Evolutionary conservation across 768 basidiomycete genomes (phyloP).

Genomic region (Phaffia australis): DNA sequence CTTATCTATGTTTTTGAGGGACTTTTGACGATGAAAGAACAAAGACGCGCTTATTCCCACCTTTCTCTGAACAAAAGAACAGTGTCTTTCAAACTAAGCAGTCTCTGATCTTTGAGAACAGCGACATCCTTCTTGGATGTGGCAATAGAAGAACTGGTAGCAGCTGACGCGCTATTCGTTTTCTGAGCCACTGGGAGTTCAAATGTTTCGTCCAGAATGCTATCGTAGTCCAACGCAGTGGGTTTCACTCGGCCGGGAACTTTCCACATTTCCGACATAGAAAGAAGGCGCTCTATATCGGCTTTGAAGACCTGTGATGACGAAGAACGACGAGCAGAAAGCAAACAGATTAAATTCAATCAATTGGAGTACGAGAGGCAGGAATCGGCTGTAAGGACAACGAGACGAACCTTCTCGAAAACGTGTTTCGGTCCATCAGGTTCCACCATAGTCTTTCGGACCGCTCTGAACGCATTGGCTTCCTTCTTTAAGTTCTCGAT

Average conservation of each 20-base stretch:
- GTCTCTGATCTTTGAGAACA: constrained; percentile 69
- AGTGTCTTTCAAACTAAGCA: constrained; percentile 66
- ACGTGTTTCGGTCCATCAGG: constrained; percentile 54
- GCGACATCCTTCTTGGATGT: constrained; percentile 14
- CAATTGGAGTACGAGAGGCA: not conserved
- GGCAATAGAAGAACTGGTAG: constrained; percentile 22
- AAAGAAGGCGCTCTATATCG: constrained; percentile 77
- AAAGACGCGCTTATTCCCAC: constrained; percentile 39
- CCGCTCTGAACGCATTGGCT: constrained; percentile 72
- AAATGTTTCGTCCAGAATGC: constrained; percentile 58
- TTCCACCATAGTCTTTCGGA: constrained; percentile 55
- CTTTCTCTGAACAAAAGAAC: constrained; percentile 73
- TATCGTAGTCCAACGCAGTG: constrained; percentile 67
- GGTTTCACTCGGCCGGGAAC: constrained; percentile 62
- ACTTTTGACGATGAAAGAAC: too few relatives aligned
- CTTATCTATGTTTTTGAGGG: too few relatives aligned
- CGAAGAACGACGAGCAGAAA: not conserved
- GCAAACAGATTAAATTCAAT: not conserved
- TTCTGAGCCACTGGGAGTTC: constrained; percentile 31
- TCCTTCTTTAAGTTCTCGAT: constrained; percentile 82
- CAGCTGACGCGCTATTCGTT: constrained; percentile 28
- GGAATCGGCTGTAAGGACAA: not conserved
- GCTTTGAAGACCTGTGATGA: constrained; percentile 62
- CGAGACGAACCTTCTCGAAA: constrained; percentile 64
- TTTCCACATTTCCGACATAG: constrained; percentile 97